These are phyloP conservation scores for Jimgerdemannia lactiflua DNA, from an alignment of 192 early-diverging fungal genomes.

Conservation along the genomic window DNA sequence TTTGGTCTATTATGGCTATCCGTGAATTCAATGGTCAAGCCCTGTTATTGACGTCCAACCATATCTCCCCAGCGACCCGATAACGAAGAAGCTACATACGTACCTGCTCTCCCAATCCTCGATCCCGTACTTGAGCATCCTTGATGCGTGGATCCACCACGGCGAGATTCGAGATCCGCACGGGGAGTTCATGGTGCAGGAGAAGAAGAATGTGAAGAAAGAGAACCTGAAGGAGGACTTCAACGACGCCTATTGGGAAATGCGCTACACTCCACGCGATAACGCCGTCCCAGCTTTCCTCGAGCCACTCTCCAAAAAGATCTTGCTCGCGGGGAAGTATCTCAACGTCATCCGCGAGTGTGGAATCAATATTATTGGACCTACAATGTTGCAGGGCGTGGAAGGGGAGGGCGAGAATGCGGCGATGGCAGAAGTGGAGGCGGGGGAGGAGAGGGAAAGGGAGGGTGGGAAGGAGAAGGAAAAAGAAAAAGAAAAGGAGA, in stretches of 20 bases:
- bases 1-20: not conserved
- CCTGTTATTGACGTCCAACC: not conserved
- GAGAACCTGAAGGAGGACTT: conserved; percentile 71
- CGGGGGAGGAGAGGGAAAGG: conserved; percentile 1
- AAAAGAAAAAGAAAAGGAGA: conserved; percentile 17
- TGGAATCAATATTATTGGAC: conserved; percentile 45
- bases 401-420: not conserved
- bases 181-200: conserved; percentile 92
- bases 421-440: not conserved
- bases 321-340: conserved; percentile 92
- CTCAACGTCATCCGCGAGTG: conserved; percentile 91
- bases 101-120: conserved; percentile 75
- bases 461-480: conserved; percentile 18
- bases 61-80: conserved; percentile 53
- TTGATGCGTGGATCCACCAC: conserved; percentile 84
- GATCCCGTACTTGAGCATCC: conserved; percentile 80
- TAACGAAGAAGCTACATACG: conserved; percentile 72
- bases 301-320: conserved; percentile 66
- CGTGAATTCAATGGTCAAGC: not conserved
- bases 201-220: conserved; percentile 56
- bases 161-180: conserved; percentile 89
- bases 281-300: conserved; percentile 76
- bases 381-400: conserved; percentile 13
- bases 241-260: conserved; percentile 83
- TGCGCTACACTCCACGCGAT: conserved; percentile 66